Evolutionary conservation across 2,329 filamentous ascomycete species (phyloP).

Genomic region (Macrophomina pseudophaseolina): DNA sequence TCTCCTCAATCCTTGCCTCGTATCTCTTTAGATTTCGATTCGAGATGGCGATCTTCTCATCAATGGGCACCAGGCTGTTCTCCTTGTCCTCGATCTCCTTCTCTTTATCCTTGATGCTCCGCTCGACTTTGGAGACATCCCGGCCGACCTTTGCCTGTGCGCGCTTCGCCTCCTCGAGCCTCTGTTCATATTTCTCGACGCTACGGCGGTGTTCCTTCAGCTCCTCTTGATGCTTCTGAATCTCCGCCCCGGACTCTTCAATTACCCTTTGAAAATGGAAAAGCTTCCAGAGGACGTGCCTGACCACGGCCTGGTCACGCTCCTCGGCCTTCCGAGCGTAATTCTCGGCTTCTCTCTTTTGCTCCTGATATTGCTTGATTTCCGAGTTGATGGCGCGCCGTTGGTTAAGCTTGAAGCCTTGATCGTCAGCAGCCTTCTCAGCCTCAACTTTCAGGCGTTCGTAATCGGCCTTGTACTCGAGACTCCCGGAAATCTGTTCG

Average conservation of each 20-base stretch:
- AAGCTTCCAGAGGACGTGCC: conserved; percentile 94
- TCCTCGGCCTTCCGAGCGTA: conserved; percentile 91
- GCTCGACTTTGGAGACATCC: conserved; percentile 81
- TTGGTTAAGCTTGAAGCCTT: conserved; percentile 84
- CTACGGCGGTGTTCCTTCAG: conserved; percentile 90
- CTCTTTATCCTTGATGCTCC: conserved; percentile 82
- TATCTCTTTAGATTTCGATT: conserved; percentile 72
- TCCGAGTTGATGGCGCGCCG: conserved; percentile 95
- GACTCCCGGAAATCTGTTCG: conserved; percentile 94
- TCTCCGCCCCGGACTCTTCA: conserved; percentile 87
- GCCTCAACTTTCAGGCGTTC: conserved; percentile 85
- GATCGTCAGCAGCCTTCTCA: conserved; percentile 85
- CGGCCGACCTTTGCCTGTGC: conserved; percentile 80
- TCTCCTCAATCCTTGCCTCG: conserved; percentile 69
- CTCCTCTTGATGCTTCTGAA: conserved; percentile 92
- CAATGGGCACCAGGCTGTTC: conserved; percentile 83
- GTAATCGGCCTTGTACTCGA: conserved; percentile 94
- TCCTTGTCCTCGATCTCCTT: conserved; percentile 85
- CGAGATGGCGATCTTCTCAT: conserved; percentile 87
- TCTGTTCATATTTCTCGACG: conserved; percentile 80
- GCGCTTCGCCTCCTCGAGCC: conserved; percentile 79
- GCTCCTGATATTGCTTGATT: conserved; percentile 96
- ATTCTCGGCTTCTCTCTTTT: conserved; percentile 93
- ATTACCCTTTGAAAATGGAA: conserved; percentile 94
- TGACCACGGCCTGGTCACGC: conserved; percentile 87